Conservation (phyloP, 2,329 filamentous ascomycete species). For the Alternaria rosae region DNA sequence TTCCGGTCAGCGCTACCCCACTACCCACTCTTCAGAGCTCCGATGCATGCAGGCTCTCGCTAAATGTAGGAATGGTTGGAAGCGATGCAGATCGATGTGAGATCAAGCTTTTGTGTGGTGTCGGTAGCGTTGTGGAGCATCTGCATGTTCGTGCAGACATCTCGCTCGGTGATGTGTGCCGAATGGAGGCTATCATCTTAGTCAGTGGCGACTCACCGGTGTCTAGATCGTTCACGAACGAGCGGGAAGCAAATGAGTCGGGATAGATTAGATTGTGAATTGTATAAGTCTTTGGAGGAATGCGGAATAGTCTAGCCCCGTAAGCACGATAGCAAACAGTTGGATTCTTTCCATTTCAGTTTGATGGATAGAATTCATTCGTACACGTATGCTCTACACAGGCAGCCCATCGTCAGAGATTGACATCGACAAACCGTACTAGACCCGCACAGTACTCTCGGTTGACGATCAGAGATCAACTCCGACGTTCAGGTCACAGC, state of each 20-base stretch:
- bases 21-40: neutral
- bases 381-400: neutral
- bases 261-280: neutral
- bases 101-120: slow-evolving; percentile 3
- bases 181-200: neutral
- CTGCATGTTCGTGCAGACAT: neutral
- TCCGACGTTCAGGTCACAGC: neutral
- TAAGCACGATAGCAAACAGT: neutral
- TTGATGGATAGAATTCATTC: neutral
- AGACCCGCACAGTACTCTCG: neutral
- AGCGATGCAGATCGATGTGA: neutral
- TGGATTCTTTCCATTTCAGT: neutral
- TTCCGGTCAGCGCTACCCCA: slow-evolving; percentile 1
- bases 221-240: neutral
- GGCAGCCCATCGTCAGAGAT: neutral
- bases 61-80: neutral
- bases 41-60: neutral
- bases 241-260: neutral
- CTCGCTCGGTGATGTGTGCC: neutral
- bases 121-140: neutral
- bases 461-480: neutral
- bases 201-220: neutral
- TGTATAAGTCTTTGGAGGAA: neutral
- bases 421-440: neutral
- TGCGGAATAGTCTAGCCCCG: neutral